Percentiles rank a stretch among this genome's conserved stretches.
These are phyloP conservation scores for Neonectria punicea DNA, from an alignment of 2,329 filamentous ascomycete genomes.

Conservation along the genomic window DNA sequence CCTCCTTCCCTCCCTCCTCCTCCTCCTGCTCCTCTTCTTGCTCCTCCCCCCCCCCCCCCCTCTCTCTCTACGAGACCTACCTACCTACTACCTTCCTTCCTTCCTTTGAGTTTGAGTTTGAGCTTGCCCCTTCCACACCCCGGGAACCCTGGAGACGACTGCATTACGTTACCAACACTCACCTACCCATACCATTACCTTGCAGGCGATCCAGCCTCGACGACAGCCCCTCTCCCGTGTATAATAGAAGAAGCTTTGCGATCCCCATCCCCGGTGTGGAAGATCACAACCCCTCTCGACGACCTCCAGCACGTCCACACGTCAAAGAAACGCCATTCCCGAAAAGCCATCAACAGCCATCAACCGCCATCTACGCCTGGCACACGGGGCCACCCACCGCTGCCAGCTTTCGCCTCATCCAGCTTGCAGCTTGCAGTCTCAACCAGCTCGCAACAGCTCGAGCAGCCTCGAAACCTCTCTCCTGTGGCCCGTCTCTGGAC, in stretches of 20 bases:
- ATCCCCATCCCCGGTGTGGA: conserved; percentile 20
- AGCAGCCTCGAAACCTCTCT: neutral
- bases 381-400: conserved; percentile 17
- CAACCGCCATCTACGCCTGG: conserved; percentile 19
- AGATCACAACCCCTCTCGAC: conserved; percentile 21
- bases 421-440: neutral
- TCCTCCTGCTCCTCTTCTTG: conserved; percentile 28
- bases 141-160: conserved; percentile 15
- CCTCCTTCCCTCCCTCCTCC: conserved; percentile 3
- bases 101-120: conserved; percentile 25
- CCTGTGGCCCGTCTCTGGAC: neutral
- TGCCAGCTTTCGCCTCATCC: conserved; percentile 1
- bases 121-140: conserved; percentile 26
- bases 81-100: conserved; percentile 13
- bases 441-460: neutral
- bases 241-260: conserved; percentile 27
- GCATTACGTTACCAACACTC: neutral
- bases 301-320: conserved; percentile 14
- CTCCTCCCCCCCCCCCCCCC: conserved; percentile 12
- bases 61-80: conserved; percentile 17
- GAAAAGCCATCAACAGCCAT: conserved; percentile 15
- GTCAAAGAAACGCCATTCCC: conserved; percentile 26
- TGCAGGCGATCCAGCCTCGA: conserved; percentile 8
- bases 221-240: conserved; percentile 9
- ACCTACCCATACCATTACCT: conserved; percentile 1